Conservation (phyloP, 2,329 filamentous ascomycete species). For the Penicillium expansum region DNA sequence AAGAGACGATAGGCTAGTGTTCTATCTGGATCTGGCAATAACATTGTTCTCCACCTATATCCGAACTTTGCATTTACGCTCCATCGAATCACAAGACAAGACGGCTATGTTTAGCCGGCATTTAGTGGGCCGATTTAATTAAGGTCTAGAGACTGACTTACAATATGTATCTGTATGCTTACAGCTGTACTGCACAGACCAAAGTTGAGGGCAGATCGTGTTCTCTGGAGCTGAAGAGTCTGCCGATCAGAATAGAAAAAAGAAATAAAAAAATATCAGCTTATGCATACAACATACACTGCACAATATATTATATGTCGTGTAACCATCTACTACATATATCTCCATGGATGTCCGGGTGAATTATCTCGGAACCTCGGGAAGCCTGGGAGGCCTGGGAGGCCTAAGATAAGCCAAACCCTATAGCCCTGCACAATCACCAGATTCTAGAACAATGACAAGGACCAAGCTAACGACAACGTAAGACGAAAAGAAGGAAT, state of each 20-base stretch:
- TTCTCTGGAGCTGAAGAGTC: neutral
- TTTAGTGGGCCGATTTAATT: neutral
- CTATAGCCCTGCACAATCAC: neutral
- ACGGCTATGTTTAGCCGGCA: neutral
- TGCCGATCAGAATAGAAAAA: neutral
- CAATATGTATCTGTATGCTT: neutral
- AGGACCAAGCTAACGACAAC: neutral
- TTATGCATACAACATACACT: too few species aligned
- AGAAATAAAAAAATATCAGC: neutral
- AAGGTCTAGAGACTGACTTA: neutral
- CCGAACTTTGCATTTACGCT: neutral
- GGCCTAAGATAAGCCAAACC: neutral
- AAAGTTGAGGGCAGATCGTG: neutral
- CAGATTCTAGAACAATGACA: neutral
- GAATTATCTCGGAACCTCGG: too few species aligned
- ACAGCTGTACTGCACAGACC: constrained; percentile 2
- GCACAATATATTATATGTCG: neutral
- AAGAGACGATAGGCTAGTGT: neutral
- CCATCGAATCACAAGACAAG: neutral
- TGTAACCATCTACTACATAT: neutral
- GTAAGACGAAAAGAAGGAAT: neutral
- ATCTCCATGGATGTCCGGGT: neutral
- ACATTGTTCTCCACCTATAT: neutral
- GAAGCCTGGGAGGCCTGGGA: neutral
- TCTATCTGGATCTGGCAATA: neutral